phyloP scores from a whole-genome alignment of 495 filamentous ascomycete species.

The Viridothelium virens region DNA sequence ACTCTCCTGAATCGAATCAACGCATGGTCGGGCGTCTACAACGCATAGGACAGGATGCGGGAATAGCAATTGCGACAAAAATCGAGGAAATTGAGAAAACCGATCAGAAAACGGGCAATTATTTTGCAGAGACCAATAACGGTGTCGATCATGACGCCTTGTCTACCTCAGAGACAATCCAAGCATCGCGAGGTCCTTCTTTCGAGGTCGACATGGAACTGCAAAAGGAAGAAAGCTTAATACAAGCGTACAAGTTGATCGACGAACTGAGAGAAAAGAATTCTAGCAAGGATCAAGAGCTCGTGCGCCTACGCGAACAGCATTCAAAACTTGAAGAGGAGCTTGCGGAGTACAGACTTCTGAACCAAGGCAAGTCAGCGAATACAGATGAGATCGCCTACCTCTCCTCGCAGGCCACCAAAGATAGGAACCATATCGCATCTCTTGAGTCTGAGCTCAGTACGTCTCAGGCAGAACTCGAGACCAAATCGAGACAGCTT shows the following conservation, averaged over 20 bases:
- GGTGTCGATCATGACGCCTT: not conserved
- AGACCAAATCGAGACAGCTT: conserved; percentile 57
- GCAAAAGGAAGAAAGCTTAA: conserved; percentile 22
- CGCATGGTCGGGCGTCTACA: conserved; percentile 34
- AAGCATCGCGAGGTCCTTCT: conserved; percentile 20
- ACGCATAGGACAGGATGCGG: conserved; percentile 27
- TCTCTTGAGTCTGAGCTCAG: conserved; percentile 35
- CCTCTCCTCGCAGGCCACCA: conserved; percentile 26
- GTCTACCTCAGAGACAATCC: not conserved
- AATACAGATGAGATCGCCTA: conserved; percentile 29
- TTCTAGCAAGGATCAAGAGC: conserved; percentile 21
- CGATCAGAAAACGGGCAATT: conserved; percentile 23
- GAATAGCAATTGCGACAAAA: conserved; percentile 30
- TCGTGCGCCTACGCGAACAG: conserved; percentile 24
- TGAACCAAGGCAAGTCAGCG: conserved; percentile 20
- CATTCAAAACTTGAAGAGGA: conserved; percentile 34
- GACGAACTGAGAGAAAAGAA: conserved; percentile 24
- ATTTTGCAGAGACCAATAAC: conserved; percentile 16
- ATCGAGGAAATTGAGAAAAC: conserved; percentile 32
- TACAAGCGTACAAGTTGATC: conserved; percentile 25
- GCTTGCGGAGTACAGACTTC: conserved; percentile 33
- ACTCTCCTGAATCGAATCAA: conserved; percentile 31
- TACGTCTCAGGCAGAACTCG: conserved; percentile 36
- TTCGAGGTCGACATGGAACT: conserved; percentile 15
- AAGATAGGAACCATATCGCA: conserved; percentile 35